A percentile compares a stretch with the other conserved stretches of the same genome.
These are phyloP conservation scores for Phytophthora quininea DNA, from an alignment of 352 stramenopile genomes.

Conservation along the genomic window DNA sequence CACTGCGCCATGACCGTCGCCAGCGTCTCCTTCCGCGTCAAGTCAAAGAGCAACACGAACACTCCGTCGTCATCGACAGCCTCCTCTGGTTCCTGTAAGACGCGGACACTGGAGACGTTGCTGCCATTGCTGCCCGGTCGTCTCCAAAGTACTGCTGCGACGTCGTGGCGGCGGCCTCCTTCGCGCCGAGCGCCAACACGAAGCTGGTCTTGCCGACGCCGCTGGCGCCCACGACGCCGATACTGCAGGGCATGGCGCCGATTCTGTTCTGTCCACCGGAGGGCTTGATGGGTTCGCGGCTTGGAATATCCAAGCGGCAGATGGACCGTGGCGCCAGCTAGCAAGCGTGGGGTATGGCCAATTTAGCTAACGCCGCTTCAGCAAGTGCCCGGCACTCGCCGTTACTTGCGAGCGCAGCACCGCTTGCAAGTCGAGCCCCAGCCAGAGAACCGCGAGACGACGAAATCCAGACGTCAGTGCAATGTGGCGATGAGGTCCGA, in stretches of 20 bases:
- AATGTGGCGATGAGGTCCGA: neutral
- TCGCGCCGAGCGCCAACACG: conserved; percentile 51
- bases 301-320: conserved; percentile 17
- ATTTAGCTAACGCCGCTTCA: too few species aligned
- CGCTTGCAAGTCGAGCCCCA: too few species aligned
- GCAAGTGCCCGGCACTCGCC: too few species aligned
- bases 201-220: conserved; percentile 61
- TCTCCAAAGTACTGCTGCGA: conserved; percentile 23
- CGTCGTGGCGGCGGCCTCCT: conserved; percentile 8
- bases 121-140: conserved; percentile 15
- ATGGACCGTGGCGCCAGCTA: conserved; percentile 8
- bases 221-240: conserved; percentile 47
- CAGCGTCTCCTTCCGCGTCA: conserved; percentile 50
- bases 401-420: too few species aligned
- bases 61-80: conserved; percentile 23
- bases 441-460: neutral
- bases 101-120: conserved; percentile 22
- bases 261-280: conserved; percentile 10
- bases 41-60: conserved; percentile 60
- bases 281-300: neutral
- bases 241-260: conserved; percentile 25
- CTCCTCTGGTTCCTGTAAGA: conserved; percentile 25
- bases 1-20: conserved; percentile 48
- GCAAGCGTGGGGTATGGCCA: neutral
- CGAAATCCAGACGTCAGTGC: neutral